These are phyloP conservation scores for Penicillium argentinense DNA, from an alignment of 495 filamentous ascomycete genomes.

Conservation along the genomic window DNA sequence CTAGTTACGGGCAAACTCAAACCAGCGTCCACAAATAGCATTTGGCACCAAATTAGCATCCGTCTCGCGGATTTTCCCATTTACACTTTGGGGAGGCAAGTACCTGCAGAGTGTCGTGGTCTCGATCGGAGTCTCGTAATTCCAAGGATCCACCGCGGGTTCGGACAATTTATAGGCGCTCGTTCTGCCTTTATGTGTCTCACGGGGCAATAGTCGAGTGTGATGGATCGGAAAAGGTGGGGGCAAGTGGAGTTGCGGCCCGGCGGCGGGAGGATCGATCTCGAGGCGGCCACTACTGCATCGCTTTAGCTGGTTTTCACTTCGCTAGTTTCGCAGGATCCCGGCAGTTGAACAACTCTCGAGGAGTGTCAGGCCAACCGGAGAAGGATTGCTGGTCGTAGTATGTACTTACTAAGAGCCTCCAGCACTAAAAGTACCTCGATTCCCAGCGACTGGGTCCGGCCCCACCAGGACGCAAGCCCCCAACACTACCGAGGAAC, in stretches of 20 bases:
- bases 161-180: constrained; percentile 23
- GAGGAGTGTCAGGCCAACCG: too few relatives aligned
- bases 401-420: too few relatives aligned
- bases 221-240: constrained; percentile 14
- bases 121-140: neutral
- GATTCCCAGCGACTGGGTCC: neutral
- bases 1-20: constrained; percentile 14
- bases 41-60: constrained; percentile 3
- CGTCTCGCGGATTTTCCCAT: too few relatives aligned
- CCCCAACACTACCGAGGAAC: neutral
- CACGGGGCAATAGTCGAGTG: constrained; percentile 3
- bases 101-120: constrained; percentile 30
- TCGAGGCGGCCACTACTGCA: constrained; percentile 1
- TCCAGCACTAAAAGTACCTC: neutral
- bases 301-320: neutral
- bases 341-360: neutral
- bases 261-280: constrained; percentile 11
- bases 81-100: constrained; percentile 7
- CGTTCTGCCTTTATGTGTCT: constrained; percentile 17
- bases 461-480: neutral
- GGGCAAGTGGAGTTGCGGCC: constrained; percentile 11
- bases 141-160: neutral
- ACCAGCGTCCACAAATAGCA: constrained; percentile 2
- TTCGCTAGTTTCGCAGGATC: neutral
- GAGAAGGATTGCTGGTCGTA: too few relatives aligned